Percentiles rank a stretch among this genome's conserved stretches.
Evolutionary conservation across 2,329 filamentous ascomycete genomes (phyloP).

Genomic region (Dothistroma septosporum): DNA sequence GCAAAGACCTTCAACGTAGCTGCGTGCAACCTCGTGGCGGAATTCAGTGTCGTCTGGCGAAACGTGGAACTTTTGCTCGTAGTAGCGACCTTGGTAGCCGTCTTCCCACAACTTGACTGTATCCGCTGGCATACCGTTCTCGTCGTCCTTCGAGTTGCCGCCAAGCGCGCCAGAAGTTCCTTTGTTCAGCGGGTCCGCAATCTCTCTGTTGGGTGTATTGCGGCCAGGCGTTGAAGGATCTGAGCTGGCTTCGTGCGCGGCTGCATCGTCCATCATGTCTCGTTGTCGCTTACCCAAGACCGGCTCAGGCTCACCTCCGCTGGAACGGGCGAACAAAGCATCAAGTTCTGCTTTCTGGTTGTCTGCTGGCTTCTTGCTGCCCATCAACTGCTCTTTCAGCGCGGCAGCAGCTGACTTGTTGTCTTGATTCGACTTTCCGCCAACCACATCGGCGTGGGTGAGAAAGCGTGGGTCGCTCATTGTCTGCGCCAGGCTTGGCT

Average conservation of each 20-base stretch:
- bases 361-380: constrained; percentile 33
- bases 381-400: constrained; percentile 74
- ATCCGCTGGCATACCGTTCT: constrained; percentile 66
- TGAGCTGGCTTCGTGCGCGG: constrained; percentile 32
- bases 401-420: constrained; percentile 94
- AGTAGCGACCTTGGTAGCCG: constrained; percentile 92
- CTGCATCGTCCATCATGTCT: constrained; percentile 60
- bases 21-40: constrained; percentile 77
- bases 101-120: constrained; percentile 90
- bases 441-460: constrained; percentile 81
- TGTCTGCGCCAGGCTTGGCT: constrained; percentile 52
- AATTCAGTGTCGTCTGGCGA: constrained; percentile 78
- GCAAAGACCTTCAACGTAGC: constrained; percentile 90
- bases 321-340: constrained; percentile 27
- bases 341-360: constrained; percentile 31
- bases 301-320: constrained; percentile 42
- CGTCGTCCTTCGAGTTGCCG: constrained; percentile 45
- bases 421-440: constrained; percentile 60
- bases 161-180: constrained; percentile 33
- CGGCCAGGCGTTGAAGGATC: constrained; percentile 52
- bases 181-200: constrained; percentile 26
- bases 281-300: constrained; percentile 73
- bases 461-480: constrained; percentile 54
- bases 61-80: constrained; percentile 91
- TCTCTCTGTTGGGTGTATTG: constrained; percentile 48